Evolutionary conservation across 2,329 filamentous ascomycete species (phyloP), one percentile per base, ranked within the genome.

Genomic region (Ceratocystis eucalypticola): DNA sequence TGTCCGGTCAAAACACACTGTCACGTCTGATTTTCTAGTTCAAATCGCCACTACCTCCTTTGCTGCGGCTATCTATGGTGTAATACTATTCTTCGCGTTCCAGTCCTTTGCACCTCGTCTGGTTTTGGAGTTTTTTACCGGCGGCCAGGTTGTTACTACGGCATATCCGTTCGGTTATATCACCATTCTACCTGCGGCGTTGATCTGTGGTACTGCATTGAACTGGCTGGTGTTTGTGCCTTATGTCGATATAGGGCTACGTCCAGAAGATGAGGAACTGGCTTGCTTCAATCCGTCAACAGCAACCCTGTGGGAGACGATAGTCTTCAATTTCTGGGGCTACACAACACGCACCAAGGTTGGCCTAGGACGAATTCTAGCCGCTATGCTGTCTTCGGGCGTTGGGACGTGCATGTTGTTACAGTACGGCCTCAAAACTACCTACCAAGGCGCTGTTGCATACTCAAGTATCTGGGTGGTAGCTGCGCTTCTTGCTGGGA

Each of bases 141-240:
- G 80, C 66, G 80, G 96, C 64, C 81, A 82, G 5, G 87, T 85
- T 37, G 79, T 96, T 62, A 81, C 84, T 69, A 80, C 82, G 12
- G 88, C 86, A 2, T 85, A 93, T 73, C 77, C 81, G 25, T 82
- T 87, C 10, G 82, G 82, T 1, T 83, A 84, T 46, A 74, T 82
- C 50, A 79, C 82, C 7, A 79, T 89, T 61, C 75, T 91, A 2
- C 85, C 87, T 0, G 80, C 81, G 55, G 79, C 80, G 5, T 69
- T 82, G 2, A 71, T 79, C 1, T 79, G 89, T 20, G 92, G 91
- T 2, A 78, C 84, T 69, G 88, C 89, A 0, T 85, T 87, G 3
- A 85, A 85, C 69, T 82, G 83, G 59, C 93, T 95, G 74, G 84
- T 96, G 70, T 95, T 96, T 74, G 83, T 84, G 48, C 85, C 87